A percentile compares a stretch with the other conserved stretches of the same genome.
These are phyloP conservation scores for Podospora appendiculata DNA, from an alignment of 495 filamentous ascomycete species.

Conservation along the genomic window DNA sequence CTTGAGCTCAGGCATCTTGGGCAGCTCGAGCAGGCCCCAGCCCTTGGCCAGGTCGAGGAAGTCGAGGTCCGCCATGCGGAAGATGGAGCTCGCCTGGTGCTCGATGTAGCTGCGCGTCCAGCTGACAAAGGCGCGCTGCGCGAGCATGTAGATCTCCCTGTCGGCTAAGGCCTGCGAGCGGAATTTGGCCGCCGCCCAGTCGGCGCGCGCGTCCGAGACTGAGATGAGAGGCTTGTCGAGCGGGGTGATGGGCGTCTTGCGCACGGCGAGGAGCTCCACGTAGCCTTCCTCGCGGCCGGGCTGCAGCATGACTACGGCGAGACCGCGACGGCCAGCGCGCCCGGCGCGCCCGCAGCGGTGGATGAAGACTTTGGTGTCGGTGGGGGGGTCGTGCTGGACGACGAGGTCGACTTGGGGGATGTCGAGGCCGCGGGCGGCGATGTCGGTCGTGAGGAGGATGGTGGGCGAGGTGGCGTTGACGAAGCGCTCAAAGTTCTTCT, in stretches of 20 bases:
- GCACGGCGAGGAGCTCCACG: slow-evolving; percentile 74
- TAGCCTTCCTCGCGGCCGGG: slow-evolving; percentile 85
- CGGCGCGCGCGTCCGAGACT: slow-evolving; percentile 50
- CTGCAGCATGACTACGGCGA: slow-evolving; percentile 78
- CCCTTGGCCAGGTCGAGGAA: slow-evolving; percentile 75
- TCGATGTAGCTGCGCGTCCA: slow-evolving; percentile 89
- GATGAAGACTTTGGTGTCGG: slow-evolving; percentile 89
- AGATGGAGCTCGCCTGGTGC: slow-evolving; percentile 85
- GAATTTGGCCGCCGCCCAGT: slow-evolving; percentile 43
- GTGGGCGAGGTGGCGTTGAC: slow-evolving; percentile 57
- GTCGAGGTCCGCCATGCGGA: slow-evolving; percentile 71
- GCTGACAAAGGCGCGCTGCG: slow-evolving; percentile 82
- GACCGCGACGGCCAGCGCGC: slow-evolving; percentile 75
- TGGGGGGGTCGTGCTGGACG: slow-evolving; percentile 84
- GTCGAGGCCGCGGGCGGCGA: slow-evolving; percentile 76
- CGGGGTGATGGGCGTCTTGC: slow-evolving; percentile 75
- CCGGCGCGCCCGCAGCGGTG: slow-evolving; percentile 92
- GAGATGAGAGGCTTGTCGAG: slow-evolving; percentile 41
- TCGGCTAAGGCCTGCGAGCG: slow-evolving; percentile 58
- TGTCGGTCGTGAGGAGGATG: slow-evolving; percentile 63
- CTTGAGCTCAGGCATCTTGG: slow-evolving; percentile 89
- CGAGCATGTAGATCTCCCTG: slow-evolving; percentile 80
- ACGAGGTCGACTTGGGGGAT: slow-evolving; percentile 94
- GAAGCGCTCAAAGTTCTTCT: slow-evolving; percentile 38
- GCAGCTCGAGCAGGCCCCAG: slow-evolving; percentile 75